Percentiles rank a stretch among this genome's conserved stretches.
phyloP scores from a whole-genome alignment of 129 eudicot genomes.

The Centella asiatica region DNA sequence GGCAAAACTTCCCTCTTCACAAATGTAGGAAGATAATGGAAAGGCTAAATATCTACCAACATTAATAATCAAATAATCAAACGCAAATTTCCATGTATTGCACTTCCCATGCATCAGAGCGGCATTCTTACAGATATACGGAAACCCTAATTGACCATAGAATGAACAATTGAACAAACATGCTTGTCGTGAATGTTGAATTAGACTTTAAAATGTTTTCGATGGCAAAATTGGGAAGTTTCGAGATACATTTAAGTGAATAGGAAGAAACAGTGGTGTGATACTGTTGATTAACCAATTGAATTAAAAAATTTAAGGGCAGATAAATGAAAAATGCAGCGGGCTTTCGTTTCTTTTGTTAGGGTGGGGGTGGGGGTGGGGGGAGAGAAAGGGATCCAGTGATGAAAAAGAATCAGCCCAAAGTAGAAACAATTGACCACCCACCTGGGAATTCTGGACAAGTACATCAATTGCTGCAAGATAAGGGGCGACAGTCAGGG shows the following conservation, averaged over 20 bases:
- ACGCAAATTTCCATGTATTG: too few species aligned
- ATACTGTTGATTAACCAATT: background rate
- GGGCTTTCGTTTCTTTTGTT: too few species aligned
- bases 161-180: too few species aligned
- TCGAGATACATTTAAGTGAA: background rate
- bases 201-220: background rate
- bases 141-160: too few species aligned
- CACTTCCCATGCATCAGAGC: too few species aligned
- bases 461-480: conserved; percentile 85
- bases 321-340: background rate
- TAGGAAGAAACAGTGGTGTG: background rate
- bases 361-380: too few species aligned
- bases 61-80: too few species aligned
- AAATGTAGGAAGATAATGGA: too few species aligned
- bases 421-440: background rate
- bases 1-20: too few species aligned
- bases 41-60: too few species aligned
- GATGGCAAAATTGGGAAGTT: background rate
- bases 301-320: background rate
- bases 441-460: conserved; percentile 91
- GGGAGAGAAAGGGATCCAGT: too few species aligned
- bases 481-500: conserved; percentile 80
- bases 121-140: too few species aligned
- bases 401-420: background rate
- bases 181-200: background rate